Percentiles rank a stretch among this genome's conserved stretches.
phyloP scores from a whole-genome alignment of 2,329 filamentous ascomycete genomes.

The Leptodontidium sp. region DNA sequence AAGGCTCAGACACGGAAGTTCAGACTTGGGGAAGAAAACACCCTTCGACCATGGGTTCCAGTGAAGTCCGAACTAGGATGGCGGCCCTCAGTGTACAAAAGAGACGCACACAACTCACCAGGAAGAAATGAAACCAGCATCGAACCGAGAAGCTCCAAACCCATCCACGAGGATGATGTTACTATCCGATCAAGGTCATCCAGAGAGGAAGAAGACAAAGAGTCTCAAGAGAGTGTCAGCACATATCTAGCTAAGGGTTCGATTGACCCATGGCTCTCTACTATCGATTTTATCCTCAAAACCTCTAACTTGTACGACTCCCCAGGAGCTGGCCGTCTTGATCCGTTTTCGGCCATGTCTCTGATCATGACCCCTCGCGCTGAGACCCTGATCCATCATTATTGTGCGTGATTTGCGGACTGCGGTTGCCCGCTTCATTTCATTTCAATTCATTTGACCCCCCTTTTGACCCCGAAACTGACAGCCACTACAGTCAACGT shows the following conservation, averaged over 20 bases:
- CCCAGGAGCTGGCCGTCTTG: slow-evolving; percentile 8
- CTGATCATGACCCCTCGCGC: slow-evolving; percentile 17
- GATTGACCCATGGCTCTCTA: neutral
- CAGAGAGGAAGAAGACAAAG: neutral
- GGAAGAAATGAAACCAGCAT: neutral
- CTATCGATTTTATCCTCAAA: neutral
- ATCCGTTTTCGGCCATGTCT: slow-evolving; percentile 26
- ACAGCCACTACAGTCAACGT: slow-evolving; percentile 14
- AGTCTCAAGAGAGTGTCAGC: neutral
- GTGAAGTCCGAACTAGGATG: neutral
- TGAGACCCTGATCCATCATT: neutral
- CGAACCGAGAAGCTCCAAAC: no score
- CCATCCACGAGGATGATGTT: no score
- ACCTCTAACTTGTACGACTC: slow-evolving; percentile 9
- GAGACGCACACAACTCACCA: neutral
- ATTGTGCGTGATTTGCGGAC: neutral
- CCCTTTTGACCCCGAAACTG: neutral
- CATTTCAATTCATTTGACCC: neutral
- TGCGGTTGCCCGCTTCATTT: neutral
- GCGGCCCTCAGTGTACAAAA: neutral
- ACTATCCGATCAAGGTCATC: neutral
- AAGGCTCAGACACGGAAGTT: neutral
- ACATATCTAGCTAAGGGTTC: neutral
- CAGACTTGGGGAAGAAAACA: neutral
- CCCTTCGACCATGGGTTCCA: neutral